A percentile compares a stretch with the other conserved stretches of the same genome.
phyloP scores from a whole-genome alignment of 2,329 filamentous ascomycete genomes.

The Fusarium virguliforme region DNA sequence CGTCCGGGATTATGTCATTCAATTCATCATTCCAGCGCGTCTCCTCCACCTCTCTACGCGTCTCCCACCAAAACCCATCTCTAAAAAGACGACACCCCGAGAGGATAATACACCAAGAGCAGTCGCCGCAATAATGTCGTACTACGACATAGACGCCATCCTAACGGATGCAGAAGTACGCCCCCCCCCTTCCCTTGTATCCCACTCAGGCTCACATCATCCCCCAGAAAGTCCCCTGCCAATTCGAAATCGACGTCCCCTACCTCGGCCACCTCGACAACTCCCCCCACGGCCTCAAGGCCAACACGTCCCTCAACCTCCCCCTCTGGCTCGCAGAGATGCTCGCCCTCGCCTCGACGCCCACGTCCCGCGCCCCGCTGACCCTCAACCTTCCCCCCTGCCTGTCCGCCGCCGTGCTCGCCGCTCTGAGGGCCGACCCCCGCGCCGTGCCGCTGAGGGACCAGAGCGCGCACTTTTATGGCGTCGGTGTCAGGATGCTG shows the following conservation, averaged over 20 bases:
- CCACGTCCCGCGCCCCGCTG: constrained; percentile 73
- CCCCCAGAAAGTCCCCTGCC: constrained; percentile 90
- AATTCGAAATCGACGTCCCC: constrained; percentile 91
- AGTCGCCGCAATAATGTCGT: constrained; percentile 69
- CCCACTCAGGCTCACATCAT: constrained; percentile 16
- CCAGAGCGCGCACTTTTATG: constrained; percentile 90
- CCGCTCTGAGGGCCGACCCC: constrained; percentile 92
- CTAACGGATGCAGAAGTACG: constrained; percentile 85
- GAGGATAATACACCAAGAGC: background rate
- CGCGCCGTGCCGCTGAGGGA: constrained; percentile 87
- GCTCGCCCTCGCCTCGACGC: constrained; percentile 79
- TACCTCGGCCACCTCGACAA: constrained; percentile 92
- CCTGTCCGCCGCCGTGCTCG: constrained; percentile 84
- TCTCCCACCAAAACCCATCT: constrained; percentile 16
- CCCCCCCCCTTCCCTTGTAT: background rate
- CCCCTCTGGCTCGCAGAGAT: constrained; percentile 97
- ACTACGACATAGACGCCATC: constrained; percentile 89
- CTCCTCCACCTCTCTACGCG: constrained; percentile 40
- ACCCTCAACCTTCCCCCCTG: constrained; percentile 86
- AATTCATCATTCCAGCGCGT: constrained; percentile 33
- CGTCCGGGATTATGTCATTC: constrained; percentile 48
- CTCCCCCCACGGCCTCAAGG: constrained; percentile 82
- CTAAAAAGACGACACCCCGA: constrained; percentile 9
- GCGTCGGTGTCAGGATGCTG: constrained; percentile 85
- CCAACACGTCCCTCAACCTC: constrained; percentile 84